Evolutionary conservation across 2,329 filamentous ascomycete species (phyloP).

Genomic region (Fusarium sarcochroum): DNA sequence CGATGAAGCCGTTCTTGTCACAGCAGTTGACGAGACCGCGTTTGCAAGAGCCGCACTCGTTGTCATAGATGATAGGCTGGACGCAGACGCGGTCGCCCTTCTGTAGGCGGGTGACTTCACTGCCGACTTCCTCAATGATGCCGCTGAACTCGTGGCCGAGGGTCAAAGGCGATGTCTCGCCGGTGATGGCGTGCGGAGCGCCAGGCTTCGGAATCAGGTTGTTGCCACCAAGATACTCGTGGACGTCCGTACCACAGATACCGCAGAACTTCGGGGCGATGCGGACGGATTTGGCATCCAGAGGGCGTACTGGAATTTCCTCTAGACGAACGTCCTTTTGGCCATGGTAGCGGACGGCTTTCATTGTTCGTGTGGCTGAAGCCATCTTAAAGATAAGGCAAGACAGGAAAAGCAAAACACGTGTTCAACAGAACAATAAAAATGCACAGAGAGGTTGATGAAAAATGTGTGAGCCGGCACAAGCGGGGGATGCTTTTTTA

Average conservation of each 20-base stretch:
- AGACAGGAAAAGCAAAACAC: background rate
- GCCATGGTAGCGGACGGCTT: conserved; percentile 22
- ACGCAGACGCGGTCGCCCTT: conserved; percentile 25
- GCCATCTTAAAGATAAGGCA: background rate
- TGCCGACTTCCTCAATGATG: conserved; percentile 19
- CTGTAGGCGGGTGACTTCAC: conserved; percentile 6
- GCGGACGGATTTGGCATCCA: conserved; percentile 3
- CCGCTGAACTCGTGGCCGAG: conserved; percentile 26
- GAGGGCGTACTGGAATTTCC: background rate
- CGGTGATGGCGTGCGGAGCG: conserved; percentile 20
- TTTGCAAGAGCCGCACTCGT: conserved; percentile 18
- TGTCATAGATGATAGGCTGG: conserved; percentile 26
- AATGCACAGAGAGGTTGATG: background rate
- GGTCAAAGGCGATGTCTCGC: conserved; percentile 27
- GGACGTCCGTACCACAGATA: conserved; percentile 25
- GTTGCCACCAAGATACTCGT: conserved; percentile 28
- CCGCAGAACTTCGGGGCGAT: conserved; percentile 16
- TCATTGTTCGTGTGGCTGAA: conserved; percentile 5
- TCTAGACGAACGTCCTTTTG: conserved; percentile 20
- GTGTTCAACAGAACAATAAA: background rate
- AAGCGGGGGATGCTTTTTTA: background rate
- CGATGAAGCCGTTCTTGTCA: conserved; percentile 12
- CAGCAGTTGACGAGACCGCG: conserved; percentile 19
- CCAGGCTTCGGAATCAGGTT: conserved; percentile 30
- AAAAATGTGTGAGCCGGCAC: background rate